phyloP scores from a whole-genome alignment of 2,329 filamentous ascomycete genomes.

The Verticillium klebahnii region DNA sequence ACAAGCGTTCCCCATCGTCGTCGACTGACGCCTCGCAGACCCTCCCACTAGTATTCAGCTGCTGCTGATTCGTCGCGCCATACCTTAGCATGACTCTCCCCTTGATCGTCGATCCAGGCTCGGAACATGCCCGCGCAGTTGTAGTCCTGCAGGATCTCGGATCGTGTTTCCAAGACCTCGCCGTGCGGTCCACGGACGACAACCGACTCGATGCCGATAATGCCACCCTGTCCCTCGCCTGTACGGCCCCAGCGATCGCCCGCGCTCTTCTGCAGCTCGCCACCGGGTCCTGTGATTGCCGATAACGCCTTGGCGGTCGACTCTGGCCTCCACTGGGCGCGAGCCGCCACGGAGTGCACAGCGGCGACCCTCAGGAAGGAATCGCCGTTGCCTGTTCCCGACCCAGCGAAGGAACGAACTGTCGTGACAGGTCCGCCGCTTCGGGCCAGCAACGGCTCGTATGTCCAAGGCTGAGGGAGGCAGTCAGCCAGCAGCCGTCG shows the following conservation, averaged over 20 bases:
- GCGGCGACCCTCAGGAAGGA: conserved; percentile 74
- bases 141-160: conserved; percentile 66
- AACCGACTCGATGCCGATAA: conserved; percentile 72
- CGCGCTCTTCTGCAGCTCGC: conserved; percentile 71
- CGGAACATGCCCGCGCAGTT: conserved; percentile 89
- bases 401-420: conserved; percentile 53
- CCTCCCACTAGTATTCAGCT: not conserved
- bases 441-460: conserved; percentile 23
- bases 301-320: conserved; percentile 55
- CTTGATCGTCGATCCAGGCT: conserved; percentile 65
- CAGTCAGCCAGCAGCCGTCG: conserved; percentile 53
- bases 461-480: conserved; percentile 44
- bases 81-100: conserved; percentile 31
- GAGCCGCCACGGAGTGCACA: conserved; percentile 66
- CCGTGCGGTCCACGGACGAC: conserved; percentile 40
- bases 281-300: conserved; percentile 63
- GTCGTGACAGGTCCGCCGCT: conserved; percentile 15
- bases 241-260: conserved; percentile 67
- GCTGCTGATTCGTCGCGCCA: not conserved
- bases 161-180: conserved; percentile 32
- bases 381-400: conserved; percentile 84
- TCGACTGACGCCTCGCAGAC: not conserved
- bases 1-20: not conserved
- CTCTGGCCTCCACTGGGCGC: conserved; percentile 57
- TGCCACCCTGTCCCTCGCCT: conserved; percentile 77